phyloP scores from a whole-genome alignment of 2,329 filamentous ascomycete genomes.

The Xylariomycetidae sp. region DNA sequence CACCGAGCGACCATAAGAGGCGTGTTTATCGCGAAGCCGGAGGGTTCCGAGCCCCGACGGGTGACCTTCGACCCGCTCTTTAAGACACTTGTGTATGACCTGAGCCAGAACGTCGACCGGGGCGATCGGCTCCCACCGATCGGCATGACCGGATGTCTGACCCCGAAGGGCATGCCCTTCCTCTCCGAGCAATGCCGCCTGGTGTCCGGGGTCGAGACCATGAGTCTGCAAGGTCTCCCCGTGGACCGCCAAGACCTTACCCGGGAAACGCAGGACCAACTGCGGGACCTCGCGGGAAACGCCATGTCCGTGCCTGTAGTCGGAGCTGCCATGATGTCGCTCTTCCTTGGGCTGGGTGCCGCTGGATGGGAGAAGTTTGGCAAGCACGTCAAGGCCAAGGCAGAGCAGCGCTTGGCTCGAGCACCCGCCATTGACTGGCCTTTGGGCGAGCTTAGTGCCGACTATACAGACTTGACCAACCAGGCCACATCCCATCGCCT shows the following conservation, averaged over 20 bases:
- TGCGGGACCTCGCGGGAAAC: slow-evolving; percentile 70
- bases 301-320: slow-evolving; percentile 74
- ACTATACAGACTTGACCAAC: too few relatives aligned
- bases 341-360: slow-evolving; percentile 46
- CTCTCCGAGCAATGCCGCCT: slow-evolving; percentile 54
- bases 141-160: slow-evolving; percentile 62
- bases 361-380: too few relatives aligned
- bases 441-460: too few relatives aligned
- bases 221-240: slow-evolving; percentile 64
- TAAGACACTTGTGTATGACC: slow-evolving; percentile 48
- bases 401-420: too few relatives aligned
- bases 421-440: too few relatives aligned
- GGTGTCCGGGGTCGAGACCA: slow-evolving; percentile 55
- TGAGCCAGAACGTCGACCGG: slow-evolving; percentile 69
- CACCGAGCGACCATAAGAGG: too few relatives aligned
- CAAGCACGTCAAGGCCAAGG: too few relatives aligned
- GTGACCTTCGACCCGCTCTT: slow-evolving; percentile 48
- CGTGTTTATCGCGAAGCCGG: too few relatives aligned
- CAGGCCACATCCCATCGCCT: too few relatives aligned
- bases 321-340: slow-evolving; percentile 53
- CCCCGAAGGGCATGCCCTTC: slow-evolving; percentile 57
- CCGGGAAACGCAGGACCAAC: slow-evolving; percentile 52
- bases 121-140: slow-evolving; percentile 38
- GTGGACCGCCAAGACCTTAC: slow-evolving; percentile 57
- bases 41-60: too few relatives aligned